phyloP scores from a whole-genome alignment of 1,284 basidiomycete species.

The Gymnopus androsaceus region DNA sequence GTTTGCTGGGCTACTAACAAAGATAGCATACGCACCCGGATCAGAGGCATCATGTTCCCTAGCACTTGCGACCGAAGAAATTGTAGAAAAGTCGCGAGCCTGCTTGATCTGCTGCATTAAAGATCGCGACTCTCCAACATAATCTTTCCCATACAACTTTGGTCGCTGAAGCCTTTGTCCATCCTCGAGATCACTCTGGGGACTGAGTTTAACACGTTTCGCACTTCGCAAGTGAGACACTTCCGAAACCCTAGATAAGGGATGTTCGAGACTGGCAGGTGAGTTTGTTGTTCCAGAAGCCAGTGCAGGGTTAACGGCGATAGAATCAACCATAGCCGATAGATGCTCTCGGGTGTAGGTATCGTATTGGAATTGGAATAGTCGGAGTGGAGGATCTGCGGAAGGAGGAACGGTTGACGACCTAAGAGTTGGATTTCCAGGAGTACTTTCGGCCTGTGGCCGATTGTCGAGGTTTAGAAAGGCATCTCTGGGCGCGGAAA shows the following conservation, averaged over 20 bases:
- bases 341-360: slow-evolving; percentile 92
- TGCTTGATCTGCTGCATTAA: slow-evolving; percentile 78
- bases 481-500: slow-evolving; percentile 55
- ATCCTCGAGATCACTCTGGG: slow-evolving; percentile 48
- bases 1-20: not conserved
- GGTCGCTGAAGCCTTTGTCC: slow-evolving; percentile 44
- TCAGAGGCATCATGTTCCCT: slow-evolving; percentile 1
- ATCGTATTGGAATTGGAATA: slow-evolving; percentile 93
- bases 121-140: slow-evolving; percentile 69
- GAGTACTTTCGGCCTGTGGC: slow-evolving; percentile 56
- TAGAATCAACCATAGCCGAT: slow-evolving; percentile 87
- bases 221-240: slow-evolving; percentile 62
- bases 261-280: slow-evolving; percentile 42
- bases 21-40: not conserved
- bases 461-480: slow-evolving; percentile 27
- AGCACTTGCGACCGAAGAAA: slow-evolving; percentile 56
- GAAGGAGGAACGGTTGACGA: slow-evolving; percentile 40
- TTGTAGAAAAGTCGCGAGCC: slow-evolving; percentile 72
- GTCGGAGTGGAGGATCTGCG: slow-evolving; percentile 74
- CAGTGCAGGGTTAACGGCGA: slow-evolving; percentile 76
- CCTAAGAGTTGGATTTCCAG: slow-evolving; percentile 42
- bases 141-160: slow-evolving; percentile 53
- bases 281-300: slow-evolving; percentile 46
- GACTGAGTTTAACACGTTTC: slow-evolving; percentile 76
- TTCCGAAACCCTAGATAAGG: slow-evolving; percentile 48